These are phyloP conservation scores for Glycine soja DNA, from an alignment of 306 rosid genomes.

Conservation along the genomic window DNA sequence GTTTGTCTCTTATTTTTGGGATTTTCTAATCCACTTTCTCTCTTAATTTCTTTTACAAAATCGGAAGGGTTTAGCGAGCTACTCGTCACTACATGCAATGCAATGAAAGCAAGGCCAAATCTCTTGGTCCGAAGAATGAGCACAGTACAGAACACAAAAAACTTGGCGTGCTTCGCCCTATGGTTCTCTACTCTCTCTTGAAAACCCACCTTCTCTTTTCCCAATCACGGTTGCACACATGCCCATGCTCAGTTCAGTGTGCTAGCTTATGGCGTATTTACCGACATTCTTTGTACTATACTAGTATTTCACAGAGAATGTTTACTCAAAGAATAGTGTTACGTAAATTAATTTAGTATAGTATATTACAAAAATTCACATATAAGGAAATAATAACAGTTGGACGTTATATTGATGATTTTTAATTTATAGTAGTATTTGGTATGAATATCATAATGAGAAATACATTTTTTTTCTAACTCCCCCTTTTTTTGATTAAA, in stretches of 20 bases:
- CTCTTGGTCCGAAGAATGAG: slow-evolving; percentile 70
- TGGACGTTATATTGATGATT: not conserved
- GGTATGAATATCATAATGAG: not conserved
- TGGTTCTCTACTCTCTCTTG: too few species aligned
- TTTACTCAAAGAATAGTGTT: not conserved
- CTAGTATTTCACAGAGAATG: slow-evolving; percentile 47
- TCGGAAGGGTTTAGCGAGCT: slow-evolving; percentile 35
- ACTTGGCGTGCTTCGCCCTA: too few species aligned
- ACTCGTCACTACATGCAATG: slow-evolving; percentile 40
- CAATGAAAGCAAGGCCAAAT: slow-evolving; percentile 42
- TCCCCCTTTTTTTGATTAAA: not conserved
- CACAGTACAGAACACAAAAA: slow-evolving; percentile 36
- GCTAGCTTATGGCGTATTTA: too few species aligned
- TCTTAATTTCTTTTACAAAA: slow-evolving; percentile 40
- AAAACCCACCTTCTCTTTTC: too few species aligned
- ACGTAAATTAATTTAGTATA: not conserved
- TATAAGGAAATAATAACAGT: too few species aligned
- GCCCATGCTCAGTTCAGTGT: too few species aligned
- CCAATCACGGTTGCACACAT: too few species aligned
- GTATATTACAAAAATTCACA: not conserved
- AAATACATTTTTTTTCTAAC: too few species aligned
- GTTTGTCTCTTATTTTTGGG: slow-evolving; percentile 64
- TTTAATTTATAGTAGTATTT: not conserved
- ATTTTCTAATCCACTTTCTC: slow-evolving; percentile 47
- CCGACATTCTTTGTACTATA: too few species aligned